Conservation (phyloP, 306 rosid genomes). For the Ormosia emarginata region DNA sequence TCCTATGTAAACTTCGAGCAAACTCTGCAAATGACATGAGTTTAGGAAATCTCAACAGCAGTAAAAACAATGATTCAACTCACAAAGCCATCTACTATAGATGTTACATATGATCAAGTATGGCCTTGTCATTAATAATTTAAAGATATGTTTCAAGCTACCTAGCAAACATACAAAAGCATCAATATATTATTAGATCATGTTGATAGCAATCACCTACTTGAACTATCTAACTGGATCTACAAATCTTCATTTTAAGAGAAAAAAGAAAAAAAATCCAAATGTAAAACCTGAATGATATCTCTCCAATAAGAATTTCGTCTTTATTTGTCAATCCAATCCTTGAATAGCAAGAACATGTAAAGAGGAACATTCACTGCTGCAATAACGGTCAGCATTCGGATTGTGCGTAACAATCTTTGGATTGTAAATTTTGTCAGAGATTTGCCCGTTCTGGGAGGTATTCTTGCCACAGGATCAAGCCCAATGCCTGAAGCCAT, state of each 20-base stretch:
- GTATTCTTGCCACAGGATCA: conserved; percentile 43
- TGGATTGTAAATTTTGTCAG: conserved; percentile 48
- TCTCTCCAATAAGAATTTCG: neutral
- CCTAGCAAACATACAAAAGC: neutral
- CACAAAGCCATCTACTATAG: neutral
- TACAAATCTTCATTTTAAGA: neutral
- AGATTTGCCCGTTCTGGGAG: conserved; percentile 52
- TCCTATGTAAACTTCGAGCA: neutral
- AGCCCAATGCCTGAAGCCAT: conserved; percentile 33
- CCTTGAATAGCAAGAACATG: conserved; percentile 79
- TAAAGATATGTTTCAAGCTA: neutral
- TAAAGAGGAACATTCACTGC: conserved; percentile 79
- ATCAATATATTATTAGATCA: neutral
- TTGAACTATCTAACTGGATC: conserved; percentile 12
- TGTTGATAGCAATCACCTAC: conserved; percentile 9
- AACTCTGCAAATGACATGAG: neutral
- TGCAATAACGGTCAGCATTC: conserved; percentile 55
- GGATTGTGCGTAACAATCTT: conserved; percentile 55
- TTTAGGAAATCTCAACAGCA: neutral
- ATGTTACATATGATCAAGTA: neutral
- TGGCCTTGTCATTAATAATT: neutral
- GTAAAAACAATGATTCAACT: neutral
- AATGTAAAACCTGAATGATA: conserved; percentile 1
- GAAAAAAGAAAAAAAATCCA: neutral
- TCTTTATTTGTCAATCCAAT: conserved; percentile 70